phyloP scores from a whole-genome alignment of 768 basidiomycete genomes.

The Plicaturopsis crispa region DNA sequence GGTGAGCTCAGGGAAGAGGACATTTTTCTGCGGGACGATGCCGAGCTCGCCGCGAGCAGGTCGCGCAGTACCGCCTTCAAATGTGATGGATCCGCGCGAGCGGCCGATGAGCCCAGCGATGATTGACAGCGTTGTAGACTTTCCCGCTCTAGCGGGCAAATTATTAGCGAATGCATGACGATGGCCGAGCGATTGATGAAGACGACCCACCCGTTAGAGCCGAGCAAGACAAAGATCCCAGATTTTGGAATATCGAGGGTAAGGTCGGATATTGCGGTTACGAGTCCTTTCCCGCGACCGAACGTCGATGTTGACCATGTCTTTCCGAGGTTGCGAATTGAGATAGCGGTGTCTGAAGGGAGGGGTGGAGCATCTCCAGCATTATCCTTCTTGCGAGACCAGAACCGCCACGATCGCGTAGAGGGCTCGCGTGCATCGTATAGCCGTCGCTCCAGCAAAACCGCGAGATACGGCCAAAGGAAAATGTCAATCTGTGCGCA shows the following conservation, averaged over 20 bases:
- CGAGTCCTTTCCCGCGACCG: conserved; percentile 33
- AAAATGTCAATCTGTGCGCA: conserved; percentile 54
- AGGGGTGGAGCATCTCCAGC: conserved; percentile 10
- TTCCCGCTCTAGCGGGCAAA: conserved; percentile 73
- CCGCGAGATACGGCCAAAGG: conserved; percentile 65
- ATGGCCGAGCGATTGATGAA: background rate
- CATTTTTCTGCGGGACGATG: conserved; percentile 80
- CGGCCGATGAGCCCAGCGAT: conserved; percentile 55
- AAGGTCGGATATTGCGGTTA: conserved; percentile 61
- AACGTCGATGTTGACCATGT: conserved; percentile 46
- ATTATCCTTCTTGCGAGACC: conserved; percentile 10
- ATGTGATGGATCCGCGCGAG: conserved; percentile 49
- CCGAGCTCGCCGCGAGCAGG: conserved; percentile 64
- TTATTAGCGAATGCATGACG: conserved; percentile 1
- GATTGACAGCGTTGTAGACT: conserved; percentile 65
- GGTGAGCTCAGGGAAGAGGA: conserved; percentile 68
- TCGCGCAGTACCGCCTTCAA: conserved; percentile 41
- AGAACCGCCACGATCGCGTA: conserved; percentile 15
- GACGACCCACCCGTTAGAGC: conserved; percentile 55
- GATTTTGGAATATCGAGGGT: conserved; percentile 61
- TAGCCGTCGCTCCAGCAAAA: conserved; percentile 47
- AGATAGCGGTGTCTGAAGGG: conserved; percentile 45
- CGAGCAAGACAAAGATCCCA: conserved; percentile 74
- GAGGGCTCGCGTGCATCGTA: conserved; percentile 49
- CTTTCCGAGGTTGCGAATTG: conserved; percentile 53